These are phyloP conservation scores for Suhomyces pyralidae DNA, from an alignment of 805 yeast species.

Conservation along the genomic window DNA sequence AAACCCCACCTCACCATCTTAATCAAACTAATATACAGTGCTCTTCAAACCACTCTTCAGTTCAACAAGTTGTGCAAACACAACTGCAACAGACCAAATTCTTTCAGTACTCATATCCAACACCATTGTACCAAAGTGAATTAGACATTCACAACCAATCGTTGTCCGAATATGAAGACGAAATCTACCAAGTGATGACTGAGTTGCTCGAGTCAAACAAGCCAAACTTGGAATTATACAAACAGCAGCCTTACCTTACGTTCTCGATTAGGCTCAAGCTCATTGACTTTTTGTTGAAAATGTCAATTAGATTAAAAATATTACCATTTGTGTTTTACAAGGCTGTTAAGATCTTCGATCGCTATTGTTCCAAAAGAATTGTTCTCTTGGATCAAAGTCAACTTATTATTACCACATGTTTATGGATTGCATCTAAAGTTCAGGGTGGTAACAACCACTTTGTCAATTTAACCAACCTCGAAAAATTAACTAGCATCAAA, in stretches of 20 bases:
- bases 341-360: constrained; percentile 75
- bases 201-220: constrained; percentile 32
- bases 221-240: constrained; percentile 58
- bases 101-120: constrained; percentile 50
- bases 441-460: constrained; percentile 72
- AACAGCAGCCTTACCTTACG: constrained; percentile 83
- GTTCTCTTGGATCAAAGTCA: constrained; percentile 85
- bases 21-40: not conserved
- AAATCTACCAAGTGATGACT: constrained; percentile 41
- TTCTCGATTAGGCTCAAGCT: constrained; percentile 70
- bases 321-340: constrained; percentile 65
- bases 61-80: not conserved
- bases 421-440: constrained; percentile 91
- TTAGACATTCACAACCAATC: constrained; percentile 43
- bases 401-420: constrained; percentile 83
- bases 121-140: constrained; percentile 49
- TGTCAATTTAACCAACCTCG: constrained; percentile 40
- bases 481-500: constrained; percentile 19
- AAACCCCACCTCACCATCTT: constrained; percentile 4
- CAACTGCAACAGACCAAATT: constrained; percentile 9
- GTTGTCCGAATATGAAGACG: constrained; percentile 52
- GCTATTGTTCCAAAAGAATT: constrained; percentile 85
- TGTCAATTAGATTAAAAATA: constrained; percentile 60
- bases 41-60: not conserved
- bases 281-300: constrained; percentile 77